These are phyloP conservation scores for Boletus subcaerulescens DNA, from an alignment of 768 basidiomycete genomes.

Conservation along the genomic window DNA sequence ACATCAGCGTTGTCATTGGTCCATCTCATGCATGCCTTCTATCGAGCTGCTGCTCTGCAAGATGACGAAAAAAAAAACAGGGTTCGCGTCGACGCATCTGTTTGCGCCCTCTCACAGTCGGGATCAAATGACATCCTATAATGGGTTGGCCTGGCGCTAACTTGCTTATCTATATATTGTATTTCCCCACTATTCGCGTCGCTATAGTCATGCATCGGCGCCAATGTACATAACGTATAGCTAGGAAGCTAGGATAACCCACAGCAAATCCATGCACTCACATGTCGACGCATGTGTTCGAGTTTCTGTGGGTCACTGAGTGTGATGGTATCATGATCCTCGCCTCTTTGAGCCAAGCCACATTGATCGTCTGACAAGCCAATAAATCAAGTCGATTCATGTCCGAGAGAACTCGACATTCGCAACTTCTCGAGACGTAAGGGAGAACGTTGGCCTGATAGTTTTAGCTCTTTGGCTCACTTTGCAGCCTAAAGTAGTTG, in stretches of 20 bases:
- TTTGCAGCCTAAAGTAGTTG: neutral
- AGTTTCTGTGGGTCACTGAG: neutral
- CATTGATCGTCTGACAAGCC: conserved; percentile 12
- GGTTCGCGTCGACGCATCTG: conserved; percentile 10
- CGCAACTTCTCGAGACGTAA: no score
- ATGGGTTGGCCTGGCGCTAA: conserved; percentile 20
- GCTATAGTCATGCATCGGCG: neutral
- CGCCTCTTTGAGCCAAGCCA: neutral
- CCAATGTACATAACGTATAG: conserved; percentile 20
- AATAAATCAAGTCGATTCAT: conserved; percentile 19
- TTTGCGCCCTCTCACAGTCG: conserved; percentile 9
- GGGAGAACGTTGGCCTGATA: no score
- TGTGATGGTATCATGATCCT: no score
- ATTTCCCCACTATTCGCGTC: conserved; percentile 16
- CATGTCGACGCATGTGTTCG: neutral
- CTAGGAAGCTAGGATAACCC: conserved; percentile 2
- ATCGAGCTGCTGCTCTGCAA: neutral
- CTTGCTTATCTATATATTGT: conserved; percentile 24
- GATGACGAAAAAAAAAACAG: conserved; percentile 7
- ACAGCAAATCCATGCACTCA: neutral
- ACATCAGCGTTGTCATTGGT: conserved; percentile 1
- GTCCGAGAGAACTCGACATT: conserved; percentile 13
- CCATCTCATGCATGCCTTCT: conserved; percentile 8
- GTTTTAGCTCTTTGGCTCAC: neutral
- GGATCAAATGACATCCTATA: neutral